Evolutionary conservation across 257 asterid species (phyloP).

Genomic region (Dorcoceras hygrometricum): DNA sequence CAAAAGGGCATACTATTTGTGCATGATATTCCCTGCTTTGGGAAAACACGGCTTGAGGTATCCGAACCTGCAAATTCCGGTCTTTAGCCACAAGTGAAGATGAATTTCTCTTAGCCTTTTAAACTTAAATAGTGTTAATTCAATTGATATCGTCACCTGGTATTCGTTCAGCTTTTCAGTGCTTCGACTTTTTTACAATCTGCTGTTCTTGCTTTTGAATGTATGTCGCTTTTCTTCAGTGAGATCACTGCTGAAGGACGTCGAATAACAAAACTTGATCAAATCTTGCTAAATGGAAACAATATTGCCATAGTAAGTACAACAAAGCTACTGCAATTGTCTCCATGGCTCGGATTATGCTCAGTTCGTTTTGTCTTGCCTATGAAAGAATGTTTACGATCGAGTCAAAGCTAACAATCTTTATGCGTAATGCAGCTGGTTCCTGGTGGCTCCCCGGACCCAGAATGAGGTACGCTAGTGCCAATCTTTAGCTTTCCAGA

Average conservation of each 20-base stretch:
- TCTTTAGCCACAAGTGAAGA: no score
- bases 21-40: no score
- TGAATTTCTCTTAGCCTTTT: no score
- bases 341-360: neutral
- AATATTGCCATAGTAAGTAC: slow-evolving; percentile 89
- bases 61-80: no score
- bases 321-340: neutral
- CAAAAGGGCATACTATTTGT: no score
- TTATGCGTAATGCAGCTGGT: slow-evolving; percentile 14
- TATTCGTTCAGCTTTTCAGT: no score
- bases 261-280: slow-evolving; percentile 81
- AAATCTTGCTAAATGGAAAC: slow-evolving; percentile 88
- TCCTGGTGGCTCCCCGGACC: slow-evolving; percentile 25
- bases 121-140: no score
- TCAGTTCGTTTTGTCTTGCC: neutral
- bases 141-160: no score
- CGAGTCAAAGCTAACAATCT: neutral
- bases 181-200: no score
- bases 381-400: neutral
- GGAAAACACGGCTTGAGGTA: no score
- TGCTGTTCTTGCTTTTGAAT: no score
- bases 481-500: neutral
- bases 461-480: slow-evolving; percentile 3
- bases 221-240: slow-evolving; percentile 33
- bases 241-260: slow-evolving; percentile 97